Evolutionary conservation across 495 filamentous ascomycete genomes (phyloP), one percentile per base, ranked within the genome.

Genomic region (Penicillium crystallinum): DNA sequence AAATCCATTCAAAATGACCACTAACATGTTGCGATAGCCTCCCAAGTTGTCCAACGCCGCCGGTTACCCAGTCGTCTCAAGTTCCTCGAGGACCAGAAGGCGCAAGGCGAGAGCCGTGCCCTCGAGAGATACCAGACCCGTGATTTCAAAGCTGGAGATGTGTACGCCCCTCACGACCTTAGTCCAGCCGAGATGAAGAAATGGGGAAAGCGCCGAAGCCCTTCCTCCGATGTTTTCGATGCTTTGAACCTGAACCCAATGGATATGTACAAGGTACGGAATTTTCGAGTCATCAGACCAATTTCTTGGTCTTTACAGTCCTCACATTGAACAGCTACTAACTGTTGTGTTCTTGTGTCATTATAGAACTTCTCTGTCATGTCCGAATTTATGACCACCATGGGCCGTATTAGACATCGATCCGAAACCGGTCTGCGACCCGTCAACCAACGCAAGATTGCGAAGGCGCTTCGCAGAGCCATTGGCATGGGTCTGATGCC

Each of bases 401-500:
- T 89, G 76, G 93, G 93, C 18, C 81, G 91, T 25, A 97, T 98
- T 66, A 89, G 83, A 70, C 82, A 85, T 61, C 69, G 80, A 7
- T 72, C 59, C 11, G 73, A 82, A 2, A 97, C 93, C 3, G 93
- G 92, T 5, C 73, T 97, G 46, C 78, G 90, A 34, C 85, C 86
- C 18, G 86, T 89, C 44, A 97, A 97, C 73, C 93, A 98, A 73
- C 77, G 93, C 49, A 86, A 87, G 67, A 85, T 97, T 64, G 87
- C 91, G 23, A 97, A 93, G 74, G 91, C 93, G 21, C 86, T 98
- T 45, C 76, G 95, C 57, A 78, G 93, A 57, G 84, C 89, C 31
- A 84, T 97, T 59, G 93, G 90, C 5, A 74, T 96, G 53, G 93
- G 93, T 3, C 74, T 98, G 36, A 88, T 97, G 83, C 95, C 93